phyloP scores from a whole-genome alignment of 140 eudicot species.

The Senecio squalidus region DNA sequence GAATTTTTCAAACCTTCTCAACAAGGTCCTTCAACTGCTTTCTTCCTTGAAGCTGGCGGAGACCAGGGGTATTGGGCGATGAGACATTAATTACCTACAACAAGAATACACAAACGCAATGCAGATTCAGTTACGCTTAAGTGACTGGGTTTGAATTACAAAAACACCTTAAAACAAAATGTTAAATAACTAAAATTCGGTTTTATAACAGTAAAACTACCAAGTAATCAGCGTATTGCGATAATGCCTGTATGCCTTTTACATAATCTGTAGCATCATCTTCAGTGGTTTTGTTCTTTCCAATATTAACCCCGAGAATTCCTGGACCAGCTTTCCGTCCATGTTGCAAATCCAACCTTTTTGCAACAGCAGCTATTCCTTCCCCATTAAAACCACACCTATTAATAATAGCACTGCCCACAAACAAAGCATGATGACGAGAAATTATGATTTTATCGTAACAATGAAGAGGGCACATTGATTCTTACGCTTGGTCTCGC shows the following conservation, averaged over 20 bases:
- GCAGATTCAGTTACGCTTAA: background rate
- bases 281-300: constrained; percentile 91
- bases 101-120: background rate
- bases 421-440: background rate
- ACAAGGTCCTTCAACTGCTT: constrained; percentile 92
- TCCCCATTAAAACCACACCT: constrained; percentile 97
- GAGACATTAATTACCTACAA: constrained; percentile 78
- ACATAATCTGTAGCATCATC: constrained; percentile 96
- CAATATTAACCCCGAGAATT: constrained; percentile 91
- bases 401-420: constrained; percentile 83
- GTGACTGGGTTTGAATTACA: background rate
- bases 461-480: background rate
- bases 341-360: constrained; percentile 62
- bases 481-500: constrained; percentile 65
- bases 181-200: background rate
- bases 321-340: constrained; percentile 92
- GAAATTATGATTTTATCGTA: too few species aligned
- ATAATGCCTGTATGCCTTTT: constrained; percentile 84
- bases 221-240: constrained; percentile 98
- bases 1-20: constrained; percentile 50
- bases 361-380: constrained; percentile 86
- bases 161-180: background rate
- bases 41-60: constrained; percentile 96
- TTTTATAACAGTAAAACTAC: constrained; percentile 32
- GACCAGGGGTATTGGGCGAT: constrained; percentile 98